Base-by-base conservation (phyloP, 495 filamentous ascomycete species). In the Filosporella fistucella region DNA sequence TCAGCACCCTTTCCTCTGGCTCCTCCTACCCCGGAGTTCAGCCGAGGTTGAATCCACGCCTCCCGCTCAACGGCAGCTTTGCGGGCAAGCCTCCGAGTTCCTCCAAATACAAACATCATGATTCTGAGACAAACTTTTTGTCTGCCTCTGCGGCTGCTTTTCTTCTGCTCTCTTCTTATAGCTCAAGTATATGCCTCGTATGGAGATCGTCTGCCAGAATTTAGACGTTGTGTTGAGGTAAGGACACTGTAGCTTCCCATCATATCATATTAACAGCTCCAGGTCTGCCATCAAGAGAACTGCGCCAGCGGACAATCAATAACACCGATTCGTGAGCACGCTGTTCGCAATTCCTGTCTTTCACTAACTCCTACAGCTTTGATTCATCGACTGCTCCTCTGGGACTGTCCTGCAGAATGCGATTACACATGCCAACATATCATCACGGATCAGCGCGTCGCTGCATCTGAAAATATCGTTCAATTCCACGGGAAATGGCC, bases 401-500 rank as follows among this genome's bases (percentile, higher is more conserved):
- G 85, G 85, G 72, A 70, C 55, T 98, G 93, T 69, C 81, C 89
- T 26, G 63, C 83, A 59, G 91, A 98, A 76, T 98, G 93, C 77
- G 93, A 98, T 71, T 95, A 98, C 74, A 86, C 86, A 37, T 98
- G 93, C 74, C 93, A 98, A 64, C 93, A 95, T 73, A 86, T 96
- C 65, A 74, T 93, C 42, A 97, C 93, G 43, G 67, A 86, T 48
- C 67, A 63, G 18, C 88, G 93, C 48, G 65, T 88, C 40, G 70
- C 77, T 29, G 76, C 78, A 66, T 63, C 76, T 32, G 70, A 76
- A 23, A 78, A 86, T 3, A 63, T 95, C 22, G 81, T 91, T 30
- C 93, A 98, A 70, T 98, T 87, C 73, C 91, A 98, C 71, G 93
- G 94, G n/a, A 98, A 98, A 78, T 98, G 93, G 93, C 93, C 93